These are phyloP conservation scores for Talaromyces sp. DNA, from an alignment of 2,329 filamentous ascomycete species.

Conservation along the genomic window DNA sequence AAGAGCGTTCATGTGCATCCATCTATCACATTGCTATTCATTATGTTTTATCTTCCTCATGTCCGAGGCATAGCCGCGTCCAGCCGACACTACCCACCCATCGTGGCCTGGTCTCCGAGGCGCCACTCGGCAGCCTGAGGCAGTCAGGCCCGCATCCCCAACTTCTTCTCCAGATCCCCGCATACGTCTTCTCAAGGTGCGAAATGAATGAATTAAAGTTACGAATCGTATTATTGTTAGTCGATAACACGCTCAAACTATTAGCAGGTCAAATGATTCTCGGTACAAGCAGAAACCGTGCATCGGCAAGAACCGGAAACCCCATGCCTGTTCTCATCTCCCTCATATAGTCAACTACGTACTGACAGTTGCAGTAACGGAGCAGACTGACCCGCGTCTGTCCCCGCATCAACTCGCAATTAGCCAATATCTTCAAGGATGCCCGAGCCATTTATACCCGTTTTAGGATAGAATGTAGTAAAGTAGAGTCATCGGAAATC, in stretches of 20 bases:
- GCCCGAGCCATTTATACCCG: neutral
- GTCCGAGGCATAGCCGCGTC: neutral
- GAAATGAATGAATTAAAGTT: no score
- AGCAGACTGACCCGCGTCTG: slow-evolving; percentile 17
- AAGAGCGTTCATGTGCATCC: neutral
- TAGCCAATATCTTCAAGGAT: slow-evolving; percentile 3
- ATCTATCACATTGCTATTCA: neutral
- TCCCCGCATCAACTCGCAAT: slow-evolving; percentile 5
- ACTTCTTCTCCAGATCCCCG: neutral
- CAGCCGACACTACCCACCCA: neutral
- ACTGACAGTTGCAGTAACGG: neutral
- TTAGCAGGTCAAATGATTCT: neutral
- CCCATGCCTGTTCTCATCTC: neutral
- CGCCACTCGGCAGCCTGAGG: neutral
- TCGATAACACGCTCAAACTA: neutral
- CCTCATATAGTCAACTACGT: neutral
- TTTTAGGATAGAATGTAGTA: neutral
- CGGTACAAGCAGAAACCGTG: neutral
- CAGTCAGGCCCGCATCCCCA: neutral
- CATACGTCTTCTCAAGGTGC: neutral
- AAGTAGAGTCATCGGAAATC: neutral
- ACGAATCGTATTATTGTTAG: no score
- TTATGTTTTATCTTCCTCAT: neutral
- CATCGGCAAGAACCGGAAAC: slow-evolving; percentile 14
- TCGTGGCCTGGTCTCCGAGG: neutral